A percentile compares a stretch with the other conserved stretches of the same genome.
Conservation (phyloP, 805 yeast genomes). For the Teunomyces cretensis region DNA sequence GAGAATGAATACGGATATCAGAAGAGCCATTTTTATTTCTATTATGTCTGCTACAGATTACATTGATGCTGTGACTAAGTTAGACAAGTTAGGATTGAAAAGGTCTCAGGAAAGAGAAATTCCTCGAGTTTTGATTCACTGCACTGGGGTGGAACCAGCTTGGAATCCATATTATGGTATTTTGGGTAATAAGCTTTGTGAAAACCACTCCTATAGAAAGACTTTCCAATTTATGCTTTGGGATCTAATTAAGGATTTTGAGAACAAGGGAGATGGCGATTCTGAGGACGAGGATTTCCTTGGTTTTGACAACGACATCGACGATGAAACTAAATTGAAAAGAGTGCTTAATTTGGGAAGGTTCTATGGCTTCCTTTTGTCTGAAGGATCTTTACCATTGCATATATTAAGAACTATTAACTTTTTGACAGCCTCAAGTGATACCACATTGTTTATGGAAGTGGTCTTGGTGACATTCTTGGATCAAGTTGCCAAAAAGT, state of each 20-base stretch:
- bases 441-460: conserved; percentile 69
- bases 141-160: conserved; percentile 76
- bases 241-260: conserved; percentile 78
- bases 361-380: conserved; percentile 73
- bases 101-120: conserved; percentile 82
- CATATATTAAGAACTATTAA: conserved; percentile 73
- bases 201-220: conserved; percentile 70
- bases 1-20: conserved; percentile 92
- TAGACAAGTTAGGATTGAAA: conserved; percentile 78
- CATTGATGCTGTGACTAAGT: conserved; percentile 77
- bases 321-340: conserved; percentile 57
- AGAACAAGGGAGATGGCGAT: conserved; percentile 44
- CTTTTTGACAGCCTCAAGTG: conserved; percentile 65
- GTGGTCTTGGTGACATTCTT: conserved; percentile 67
- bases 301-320: conserved; percentile 36
- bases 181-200: conserved; percentile 74
- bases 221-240: conserved; percentile 87
- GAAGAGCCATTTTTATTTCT: conserved; percentile 90
- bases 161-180: conserved; percentile 90
- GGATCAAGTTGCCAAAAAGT: conserved; percentile 61
- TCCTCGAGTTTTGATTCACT: conserved; percentile 80
- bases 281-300: conserved; percentile 43
- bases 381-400: conserved; percentile 71
- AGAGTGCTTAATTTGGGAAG: conserved; percentile 72
- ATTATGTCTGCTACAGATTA: conserved; percentile 95